Conservation (phyloP, 176 grass and related monocot species). For the Oryza meyeriana region DNA sequence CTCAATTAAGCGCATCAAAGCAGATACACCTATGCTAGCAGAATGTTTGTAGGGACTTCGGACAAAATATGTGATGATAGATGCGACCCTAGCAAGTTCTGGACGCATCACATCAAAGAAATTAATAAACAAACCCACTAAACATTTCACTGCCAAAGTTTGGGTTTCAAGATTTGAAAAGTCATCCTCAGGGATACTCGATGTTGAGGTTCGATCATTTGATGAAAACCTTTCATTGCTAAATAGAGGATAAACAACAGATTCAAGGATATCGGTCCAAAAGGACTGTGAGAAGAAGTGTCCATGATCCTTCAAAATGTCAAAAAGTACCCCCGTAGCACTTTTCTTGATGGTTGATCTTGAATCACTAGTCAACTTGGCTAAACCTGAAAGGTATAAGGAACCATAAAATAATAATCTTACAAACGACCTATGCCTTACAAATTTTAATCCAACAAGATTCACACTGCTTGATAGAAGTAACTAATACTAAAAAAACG, state of each 20-base stretch:
- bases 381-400: constrained; percentile 65
- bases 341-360: constrained; percentile 81
- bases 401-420: not conserved
- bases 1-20: constrained; percentile 60
- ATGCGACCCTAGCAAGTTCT: constrained; percentile 59
- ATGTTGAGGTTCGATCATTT: constrained; percentile 36
- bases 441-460: constrained; percentile 18
- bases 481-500: constrained; percentile 12
- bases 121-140: constrained; percentile 70
- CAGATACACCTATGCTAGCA: constrained; percentile 72
- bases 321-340: constrained; percentile 92
- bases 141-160: constrained; percentile 68
- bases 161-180: constrained; percentile 65
- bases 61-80: constrained; percentile 60
- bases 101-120: constrained; percentile 69
- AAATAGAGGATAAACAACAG: constrained; percentile 82
- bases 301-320: constrained; percentile 95
- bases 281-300: constrained; percentile 66
- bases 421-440: constrained; percentile 5
- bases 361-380: constrained; percentile 78
- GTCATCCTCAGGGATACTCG: constrained; percentile 45
- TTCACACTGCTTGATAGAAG: not conserved
- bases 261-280: constrained; percentile 76
- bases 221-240: constrained; percentile 33
- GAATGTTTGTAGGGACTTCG: constrained; percentile 86